Percentiles rank a stretch among this genome's conserved stretches.
Conservation (phyloP, 2,329 filamentous ascomycete species). For the Thermothelomyces thermophilus region DNA sequence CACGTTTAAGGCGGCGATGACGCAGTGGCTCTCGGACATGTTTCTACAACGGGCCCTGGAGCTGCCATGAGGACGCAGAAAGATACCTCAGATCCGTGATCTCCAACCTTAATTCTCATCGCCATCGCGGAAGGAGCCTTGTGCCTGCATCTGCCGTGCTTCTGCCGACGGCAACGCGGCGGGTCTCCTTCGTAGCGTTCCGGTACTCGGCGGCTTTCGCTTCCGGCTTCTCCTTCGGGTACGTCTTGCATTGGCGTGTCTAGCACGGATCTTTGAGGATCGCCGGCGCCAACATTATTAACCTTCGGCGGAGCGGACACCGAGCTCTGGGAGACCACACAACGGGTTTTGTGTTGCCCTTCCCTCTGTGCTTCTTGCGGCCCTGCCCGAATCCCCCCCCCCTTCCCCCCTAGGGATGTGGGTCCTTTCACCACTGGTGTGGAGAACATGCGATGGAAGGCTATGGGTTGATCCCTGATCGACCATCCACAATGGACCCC, state of each 20-base stretch:
- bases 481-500: background rate
- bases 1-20: constrained; percentile 18
- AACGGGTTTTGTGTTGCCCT: background rate
- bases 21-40: constrained; percentile 22
- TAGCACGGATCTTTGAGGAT: constrained; percentile 11
- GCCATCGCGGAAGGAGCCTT: constrained; percentile 3
- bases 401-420: no score
- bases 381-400: background rate
- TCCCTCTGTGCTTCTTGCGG: background rate
- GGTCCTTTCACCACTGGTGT: background rate
- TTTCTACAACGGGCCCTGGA: constrained; percentile 24
- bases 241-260: constrained; percentile 8
- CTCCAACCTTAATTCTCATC: constrained; percentile 24
- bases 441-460: background rate
- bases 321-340: background rate
- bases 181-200: background rate
- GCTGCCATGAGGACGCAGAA: constrained; percentile 13
- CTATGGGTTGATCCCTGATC: constrained; percentile 5
- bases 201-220: background rate
- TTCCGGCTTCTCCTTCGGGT: constrained; percentile 7
- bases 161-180: background rate
- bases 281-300: background rate
- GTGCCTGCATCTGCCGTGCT: constrained; percentile 10
- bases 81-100: constrained; percentile 18
- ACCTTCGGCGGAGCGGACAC: constrained; percentile 13